Base-by-base conservation (phyloP, 2,329 filamentous ascomycete genomes). In the Phyllosticta ampelicida region DNA sequence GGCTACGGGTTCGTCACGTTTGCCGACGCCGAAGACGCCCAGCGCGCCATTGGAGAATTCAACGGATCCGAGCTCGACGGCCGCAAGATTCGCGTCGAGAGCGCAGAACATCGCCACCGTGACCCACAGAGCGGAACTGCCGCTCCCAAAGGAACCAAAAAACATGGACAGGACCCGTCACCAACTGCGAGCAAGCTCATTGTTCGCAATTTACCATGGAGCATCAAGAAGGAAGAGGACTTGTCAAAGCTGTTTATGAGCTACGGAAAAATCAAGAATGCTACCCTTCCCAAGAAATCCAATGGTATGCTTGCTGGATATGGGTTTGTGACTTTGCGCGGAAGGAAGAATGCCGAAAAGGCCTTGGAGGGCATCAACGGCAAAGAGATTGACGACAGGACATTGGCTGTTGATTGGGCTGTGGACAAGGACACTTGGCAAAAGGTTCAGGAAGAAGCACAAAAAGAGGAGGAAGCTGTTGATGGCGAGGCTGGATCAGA, bases 1-100 rank as follows among this genome's bases (percentile, higher is more conserved):
- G 92, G 94, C 18, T 99, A 90, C 72, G 94, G 94, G 56, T 99
- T 99, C 73, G 92, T 99, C 59, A 97, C 94, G 1, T 94, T 99
- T 67, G 89, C 91, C 65, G 94, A 99, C 69, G 82, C 87, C 28
- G 91, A 96, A 63, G 94, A 99, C 76, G 91, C 92, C 11, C 77
- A 85, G 63, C 82, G 86, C 62, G 95, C 94, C 18, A 82, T 88
- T 68, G 82, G 86, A 59, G 87, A 95, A 70, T 82, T 96, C 68
- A 84, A 96, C 71, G 88, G 89, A 62, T 80, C 86, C 51, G 75
- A 83, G 23, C 82, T 96, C 65, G 83, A 90, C 54, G 92, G 91
- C 19, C 85, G 86, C 65, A 89, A 87, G 63, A 85, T 99, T 66
- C 85, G 85, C 60, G 82, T 97, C 56, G 94, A 99, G 65, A 78